phyloP scores from a whole-genome alignment of 495 filamentous ascomycete species.

The Penicillium lagena region DNA sequence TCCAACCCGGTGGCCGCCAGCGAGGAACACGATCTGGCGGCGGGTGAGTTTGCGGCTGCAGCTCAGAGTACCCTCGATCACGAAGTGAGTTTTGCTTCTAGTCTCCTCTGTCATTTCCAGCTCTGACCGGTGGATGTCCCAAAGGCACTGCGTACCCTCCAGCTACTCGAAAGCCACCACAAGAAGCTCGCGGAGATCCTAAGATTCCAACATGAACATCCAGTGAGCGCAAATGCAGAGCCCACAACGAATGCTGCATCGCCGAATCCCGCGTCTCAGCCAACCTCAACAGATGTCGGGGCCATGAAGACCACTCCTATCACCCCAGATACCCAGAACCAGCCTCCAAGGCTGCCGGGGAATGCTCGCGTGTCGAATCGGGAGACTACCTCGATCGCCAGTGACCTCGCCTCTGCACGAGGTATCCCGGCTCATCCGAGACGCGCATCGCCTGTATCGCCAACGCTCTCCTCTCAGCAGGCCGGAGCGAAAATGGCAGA shows the following conservation, averaged over 20 bases:
- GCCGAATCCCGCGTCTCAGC: slow-evolving; percentile 5
- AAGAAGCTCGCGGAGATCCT: slow-evolving; percentile 70
- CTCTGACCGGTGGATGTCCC: background rate
- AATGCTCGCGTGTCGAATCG: slow-evolving; percentile 49
- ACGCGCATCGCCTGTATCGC: slow-evolving; percentile 51
- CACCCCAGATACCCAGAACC: slow-evolving; percentile 23
- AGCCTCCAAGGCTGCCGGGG: slow-evolving; percentile 27
- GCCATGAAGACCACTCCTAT: slow-evolving; percentile 20
- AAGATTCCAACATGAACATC: slow-evolving; percentile 60
- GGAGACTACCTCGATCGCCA: slow-evolving; percentile 83
- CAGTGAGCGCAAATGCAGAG: slow-evolving; percentile 22
- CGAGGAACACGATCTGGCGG: slow-evolving; percentile 82
- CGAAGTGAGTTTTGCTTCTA: slow-evolving; percentile 45
- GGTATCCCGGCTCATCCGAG: slow-evolving; percentile 72
- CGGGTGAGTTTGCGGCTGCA: slow-evolving; percentile 81
- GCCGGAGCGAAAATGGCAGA: slow-evolving; percentile 66
- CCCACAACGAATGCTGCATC: slow-evolving; percentile 5
- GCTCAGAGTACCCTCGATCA: slow-evolving; percentile 65
- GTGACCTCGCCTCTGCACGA: slow-evolving; percentile 80
- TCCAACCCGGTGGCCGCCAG: slow-evolving; percentile 73
- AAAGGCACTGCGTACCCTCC: slow-evolving; percentile 73
- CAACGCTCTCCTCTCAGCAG: slow-evolving; percentile 68
- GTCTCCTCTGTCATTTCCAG: background rate
- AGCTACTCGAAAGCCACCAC: slow-evolving; percentile 82
- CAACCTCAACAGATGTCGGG: slow-evolving; percentile 13